These are phyloP conservation scores for Neurospora sp. DNA, from an alignment of 495 filamentous ascomycete species.

Conservation along the genomic window DNA sequence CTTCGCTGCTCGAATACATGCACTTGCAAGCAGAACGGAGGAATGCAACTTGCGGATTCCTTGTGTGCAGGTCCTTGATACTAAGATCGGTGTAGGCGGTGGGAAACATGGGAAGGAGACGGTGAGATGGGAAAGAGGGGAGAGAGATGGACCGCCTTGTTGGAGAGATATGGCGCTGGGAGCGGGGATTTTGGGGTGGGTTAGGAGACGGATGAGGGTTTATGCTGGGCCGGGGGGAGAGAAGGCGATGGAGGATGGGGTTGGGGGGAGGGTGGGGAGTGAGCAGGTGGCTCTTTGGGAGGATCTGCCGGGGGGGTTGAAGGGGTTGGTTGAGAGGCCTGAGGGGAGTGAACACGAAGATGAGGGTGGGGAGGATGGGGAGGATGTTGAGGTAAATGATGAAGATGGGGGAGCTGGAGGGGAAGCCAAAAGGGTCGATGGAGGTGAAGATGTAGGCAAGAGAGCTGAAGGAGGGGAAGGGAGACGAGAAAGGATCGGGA, in stretches of 20 bases:
- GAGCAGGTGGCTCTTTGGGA: background rate
- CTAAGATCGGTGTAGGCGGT: background rate
- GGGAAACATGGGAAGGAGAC: background rate
- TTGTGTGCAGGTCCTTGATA: background rate
- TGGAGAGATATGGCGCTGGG: background rate
- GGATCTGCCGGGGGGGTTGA: background rate
- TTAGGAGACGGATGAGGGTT: background rate
- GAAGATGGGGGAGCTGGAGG: background rate
- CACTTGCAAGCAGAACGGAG: background rate
- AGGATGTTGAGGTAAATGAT: background rate
- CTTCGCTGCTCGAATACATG: background rate
- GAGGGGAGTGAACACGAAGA: background rate
- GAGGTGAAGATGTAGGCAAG: too few species aligned
- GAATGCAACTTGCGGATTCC: accelerated
- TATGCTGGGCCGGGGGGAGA: background rate
- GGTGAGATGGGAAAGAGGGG: background rate
- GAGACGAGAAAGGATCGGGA: background rate
- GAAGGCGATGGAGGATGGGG: background rate
- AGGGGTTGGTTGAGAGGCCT: background rate
- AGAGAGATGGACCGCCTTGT: background rate
- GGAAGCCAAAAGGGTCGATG: too few species aligned
- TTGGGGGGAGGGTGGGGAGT: background rate
- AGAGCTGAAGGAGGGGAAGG: background rate
- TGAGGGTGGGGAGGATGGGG: background rate
- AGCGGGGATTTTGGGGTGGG: background rate